Base-by-base conservation (phyloP, 2,329 filamentous ascomycete species). In the Tolypocladium album region DNA sequence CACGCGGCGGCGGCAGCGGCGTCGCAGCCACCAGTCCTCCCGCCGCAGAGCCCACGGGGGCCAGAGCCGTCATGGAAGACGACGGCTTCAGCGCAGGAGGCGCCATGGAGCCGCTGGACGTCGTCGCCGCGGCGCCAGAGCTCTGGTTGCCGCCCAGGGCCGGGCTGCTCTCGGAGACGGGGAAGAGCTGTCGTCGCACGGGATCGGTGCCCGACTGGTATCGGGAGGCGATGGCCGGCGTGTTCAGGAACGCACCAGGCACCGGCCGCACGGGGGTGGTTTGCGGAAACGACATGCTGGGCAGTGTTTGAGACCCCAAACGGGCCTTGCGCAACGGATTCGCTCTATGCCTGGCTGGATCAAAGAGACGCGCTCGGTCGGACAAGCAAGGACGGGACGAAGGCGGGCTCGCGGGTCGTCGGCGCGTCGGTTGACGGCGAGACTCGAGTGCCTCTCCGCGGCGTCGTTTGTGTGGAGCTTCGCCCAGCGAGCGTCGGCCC, bases 181-280 rank as follows among this genome's bases (percentile, higher is more conserved):
- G 64, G 61, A 85, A 86, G 57, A 84, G 75, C 60, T 79, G 78
- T 63, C 82, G 80, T 61, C 79, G 77, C 61, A 79, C 76, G 20
- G 78, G 74, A 66, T 84, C 79, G 63, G 72, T 66, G 43, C 68
- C 71, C 58, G 72, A 66, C 66, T 73, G 75, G 69, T 75, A 79
- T 65, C 79, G 78, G 58, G 79, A 79, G 59, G 76, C 72, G 42
- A 82, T 78, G 60, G 87, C 88, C 56, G 89, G 89, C 27, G 90
- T 93, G 67, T 88, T 84, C 69, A 91, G 75, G 70, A 87, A 93
- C 68, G 87, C 86, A 76, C 89, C 89, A 53, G 89, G 89, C 56
- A 91, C 79, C 62, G 84, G 84, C 67, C 88, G 85, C 75, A 87
- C 81, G 45, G 89, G 89, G 60, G 89, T 90, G 64, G 76, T 76